Conservation (phyloP, 192 early-diverging fungal genomes). For the Backusella australiensis region DNA sequence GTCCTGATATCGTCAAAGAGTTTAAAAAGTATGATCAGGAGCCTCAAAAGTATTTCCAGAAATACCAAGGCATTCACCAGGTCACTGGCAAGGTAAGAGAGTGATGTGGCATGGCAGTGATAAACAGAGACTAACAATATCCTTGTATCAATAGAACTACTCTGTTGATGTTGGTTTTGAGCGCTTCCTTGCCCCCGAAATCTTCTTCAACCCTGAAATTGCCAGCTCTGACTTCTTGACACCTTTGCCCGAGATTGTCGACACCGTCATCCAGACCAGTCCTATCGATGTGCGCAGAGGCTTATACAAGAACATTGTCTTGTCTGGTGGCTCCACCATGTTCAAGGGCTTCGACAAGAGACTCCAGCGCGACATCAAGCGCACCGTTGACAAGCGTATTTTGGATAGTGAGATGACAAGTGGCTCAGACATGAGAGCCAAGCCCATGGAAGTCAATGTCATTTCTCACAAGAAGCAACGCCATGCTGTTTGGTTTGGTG, state of each 20-base stretch:
- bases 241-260: constrained; percentile 94
- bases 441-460: constrained; percentile 94
- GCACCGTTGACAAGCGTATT: constrained; percentile 73
- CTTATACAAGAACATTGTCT: constrained; percentile 98
- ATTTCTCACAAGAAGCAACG: constrained; percentile 98
- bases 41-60: constrained; percentile 85
- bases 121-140: no score
- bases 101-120: no score
- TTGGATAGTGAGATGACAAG: constrained; percentile 72
- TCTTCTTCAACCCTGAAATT: constrained; percentile 99
- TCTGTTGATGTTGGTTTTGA: constrained; percentile 97
- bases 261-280: constrained; percentile 93
- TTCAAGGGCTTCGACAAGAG: constrained; percentile 96
- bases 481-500: constrained; percentile 99
- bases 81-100: constrained; percentile 76
- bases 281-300: constrained; percentile 97
- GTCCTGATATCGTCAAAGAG: constrained; percentile 96
- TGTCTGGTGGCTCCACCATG: constrained; percentile 99
- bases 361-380: constrained; percentile 93
- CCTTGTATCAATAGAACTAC: constrained; percentile 53
- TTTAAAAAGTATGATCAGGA: constrained; percentile 93
- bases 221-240: constrained; percentile 95
- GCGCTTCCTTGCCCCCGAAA: constrained; percentile 98
- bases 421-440: constrained; percentile 57
- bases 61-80: constrained; percentile 79